Evolutionary conservation across 2,329 filamentous ascomycete species (phyloP).

Genomic region (Ceratocystis ficicola): DNA sequence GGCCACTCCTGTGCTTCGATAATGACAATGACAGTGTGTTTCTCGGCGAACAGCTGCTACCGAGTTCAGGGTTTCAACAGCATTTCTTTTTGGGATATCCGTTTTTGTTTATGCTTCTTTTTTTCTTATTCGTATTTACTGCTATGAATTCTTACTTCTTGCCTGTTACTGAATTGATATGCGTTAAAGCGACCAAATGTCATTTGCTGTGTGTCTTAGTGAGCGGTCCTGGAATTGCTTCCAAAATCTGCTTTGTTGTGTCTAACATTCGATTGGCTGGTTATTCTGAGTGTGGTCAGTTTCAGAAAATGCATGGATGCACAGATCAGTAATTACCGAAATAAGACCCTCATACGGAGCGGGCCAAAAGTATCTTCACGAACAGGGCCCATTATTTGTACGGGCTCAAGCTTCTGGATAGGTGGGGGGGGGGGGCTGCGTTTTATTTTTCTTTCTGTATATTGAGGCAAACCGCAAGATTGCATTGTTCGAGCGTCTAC

Average conservation of each 20-base stretch:
- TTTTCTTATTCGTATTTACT: constrained; percentile 13
- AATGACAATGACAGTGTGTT: constrained; percentile 22
- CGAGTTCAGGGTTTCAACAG: constrained; percentile 22
- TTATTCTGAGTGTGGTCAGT: not conserved
- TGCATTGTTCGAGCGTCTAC: not conserved
- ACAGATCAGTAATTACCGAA: constrained; percentile 9
- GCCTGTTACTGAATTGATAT: constrained; percentile 11
- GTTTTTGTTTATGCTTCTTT: constrained; percentile 21
- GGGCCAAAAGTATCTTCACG: not conserved
- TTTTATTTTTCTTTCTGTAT: not conserved
- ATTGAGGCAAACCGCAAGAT: not conserved
- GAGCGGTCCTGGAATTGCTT: not conserved
- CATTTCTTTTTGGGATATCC: constrained; percentile 22
- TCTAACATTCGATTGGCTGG: constrained; percentile 4
- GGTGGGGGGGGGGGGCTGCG: too few species aligned
- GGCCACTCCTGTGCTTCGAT: constrained; percentile 21
- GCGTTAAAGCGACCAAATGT: not conserved
- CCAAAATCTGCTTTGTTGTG: not conserved
- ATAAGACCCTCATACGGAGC: constrained; percentile 4
- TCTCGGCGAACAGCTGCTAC: constrained; percentile 16
- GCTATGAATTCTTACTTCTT: not conserved
- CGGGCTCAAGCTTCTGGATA: not conserved
- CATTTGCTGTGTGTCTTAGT: not conserved
- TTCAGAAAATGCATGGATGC: constrained; percentile 4
- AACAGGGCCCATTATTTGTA: not conserved